These are phyloP conservation scores for Corynespora cassiicola DNA, from an alignment of 2,329 filamentous ascomycete genomes.

Conservation along the genomic window DNA sequence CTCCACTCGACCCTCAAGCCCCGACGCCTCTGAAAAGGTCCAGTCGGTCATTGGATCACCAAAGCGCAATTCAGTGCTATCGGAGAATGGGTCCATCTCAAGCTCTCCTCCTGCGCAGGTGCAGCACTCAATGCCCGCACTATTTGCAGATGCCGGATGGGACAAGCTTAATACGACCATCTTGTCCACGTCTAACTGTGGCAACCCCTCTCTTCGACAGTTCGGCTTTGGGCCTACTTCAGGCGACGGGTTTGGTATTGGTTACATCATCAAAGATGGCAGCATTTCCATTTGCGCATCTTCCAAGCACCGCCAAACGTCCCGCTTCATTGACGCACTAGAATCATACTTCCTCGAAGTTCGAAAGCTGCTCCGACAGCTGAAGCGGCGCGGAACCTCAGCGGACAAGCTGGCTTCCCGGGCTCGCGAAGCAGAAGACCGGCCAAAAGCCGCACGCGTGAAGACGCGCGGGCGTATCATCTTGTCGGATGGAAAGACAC, in stretches of 20 bases:
- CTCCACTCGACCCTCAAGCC: constrained; percentile 56
- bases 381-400: constrained; percentile 62
- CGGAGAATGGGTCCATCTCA: constrained; percentile 55
- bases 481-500: constrained; percentile 59
- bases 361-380: constrained; percentile 79
- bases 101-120: constrained; percentile 59
- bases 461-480: constrained; percentile 80
- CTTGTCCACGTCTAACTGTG: constrained; percentile 97
- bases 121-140: constrained; percentile 67
- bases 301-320: constrained; percentile 92
- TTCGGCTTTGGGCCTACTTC: constrained; percentile 97
- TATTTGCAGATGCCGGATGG: constrained; percentile 91
- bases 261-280: constrained; percentile 98
- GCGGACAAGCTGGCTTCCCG: constrained; percentile 61
- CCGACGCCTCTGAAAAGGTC: constrained; percentile 55
- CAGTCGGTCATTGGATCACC: constrained; percentile 61
- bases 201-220: constrained; percentile 90
- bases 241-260: constrained; percentile 93
- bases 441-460: constrained; percentile 55
- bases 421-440: constrained; percentile 67
- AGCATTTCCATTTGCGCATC: constrained; percentile 89
- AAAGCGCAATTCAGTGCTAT: constrained; percentile 58
- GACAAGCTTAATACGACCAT: constrained; percentile 95
- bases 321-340: constrained; percentile 85
- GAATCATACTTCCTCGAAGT: constrained; percentile 93